phyloP scores from a whole-genome alignment of 768 basidiomycete genomes.

The Chalciporus piperatus region DNA sequence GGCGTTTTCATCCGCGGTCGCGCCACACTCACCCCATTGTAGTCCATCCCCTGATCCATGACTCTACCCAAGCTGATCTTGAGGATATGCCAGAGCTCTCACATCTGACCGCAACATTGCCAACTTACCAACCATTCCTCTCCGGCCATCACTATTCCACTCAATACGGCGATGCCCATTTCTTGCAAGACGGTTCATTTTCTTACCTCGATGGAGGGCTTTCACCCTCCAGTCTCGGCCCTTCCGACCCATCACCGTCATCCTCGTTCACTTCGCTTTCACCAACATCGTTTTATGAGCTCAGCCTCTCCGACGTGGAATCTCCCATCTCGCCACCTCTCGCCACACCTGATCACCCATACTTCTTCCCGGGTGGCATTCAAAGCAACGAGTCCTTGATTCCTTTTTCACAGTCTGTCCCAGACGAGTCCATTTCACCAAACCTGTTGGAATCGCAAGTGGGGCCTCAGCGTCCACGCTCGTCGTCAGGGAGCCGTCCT shows the following conservation, averaged over 20 bases:
- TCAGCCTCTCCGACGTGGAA: constrained; percentile 22
- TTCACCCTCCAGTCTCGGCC: constrained; percentile 10
- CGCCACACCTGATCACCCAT: constrained; percentile 7
- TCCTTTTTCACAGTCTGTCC: neutral
- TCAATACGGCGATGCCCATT: constrained; percentile 3
- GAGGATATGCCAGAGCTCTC: constrained; percentile 22
- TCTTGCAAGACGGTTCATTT: neutral
- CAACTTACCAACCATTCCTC: constrained; percentile 5
- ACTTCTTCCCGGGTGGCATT: constrained; percentile 3
- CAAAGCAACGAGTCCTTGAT: constrained; percentile 11
- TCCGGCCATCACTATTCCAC: constrained; percentile 3
- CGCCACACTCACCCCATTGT: constrained; percentile 17
- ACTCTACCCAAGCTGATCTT: constrained; percentile 2
- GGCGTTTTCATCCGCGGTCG: neutral
- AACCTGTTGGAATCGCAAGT: neutral
- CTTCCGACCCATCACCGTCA: constrained; percentile 24
- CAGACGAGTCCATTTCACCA: constrained; percentile 3
- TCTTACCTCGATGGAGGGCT: constrained; percentile 2
- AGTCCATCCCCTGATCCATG: neutral
- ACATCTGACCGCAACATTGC: constrained; percentile 4
- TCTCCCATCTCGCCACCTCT: constrained; percentile 18
- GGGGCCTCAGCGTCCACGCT: constrained; percentile 16
- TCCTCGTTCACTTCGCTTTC: constrained; percentile 27
- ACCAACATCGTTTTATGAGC: constrained; percentile 14
- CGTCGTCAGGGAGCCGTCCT: constrained; percentile 10